Conservation (phyloP, 441 rosid genomes). For the Brassica balearica region DNA sequence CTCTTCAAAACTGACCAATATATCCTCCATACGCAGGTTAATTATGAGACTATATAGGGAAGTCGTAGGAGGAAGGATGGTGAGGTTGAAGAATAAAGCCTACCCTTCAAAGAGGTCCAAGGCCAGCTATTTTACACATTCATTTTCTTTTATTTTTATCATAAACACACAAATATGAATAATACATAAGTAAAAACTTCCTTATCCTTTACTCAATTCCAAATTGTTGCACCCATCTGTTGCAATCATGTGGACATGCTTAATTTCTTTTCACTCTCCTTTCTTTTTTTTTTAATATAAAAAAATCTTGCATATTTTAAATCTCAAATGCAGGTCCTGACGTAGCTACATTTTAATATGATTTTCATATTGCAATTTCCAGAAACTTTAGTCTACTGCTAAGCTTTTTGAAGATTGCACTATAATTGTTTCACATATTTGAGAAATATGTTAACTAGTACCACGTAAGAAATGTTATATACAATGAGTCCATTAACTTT, state of each 20-base stretch:
- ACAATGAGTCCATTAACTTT: background rate
- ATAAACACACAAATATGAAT: constrained; percentile 7
- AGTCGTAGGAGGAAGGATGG: constrained; percentile 39
- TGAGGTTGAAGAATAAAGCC: constrained; percentile 39
- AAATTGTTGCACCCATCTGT: constrained; percentile 41
- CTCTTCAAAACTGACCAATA: background rate
- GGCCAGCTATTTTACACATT: constrained; percentile 43
- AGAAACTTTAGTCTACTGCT: background rate
- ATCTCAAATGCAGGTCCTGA: constrained; percentile 7
- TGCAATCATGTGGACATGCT: constrained; percentile 25
- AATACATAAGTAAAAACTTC: constrained; percentile 31
- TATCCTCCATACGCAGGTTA: background rate
- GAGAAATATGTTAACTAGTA: background rate
- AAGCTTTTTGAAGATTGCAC: constrained; percentile 6
- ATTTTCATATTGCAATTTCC: constrained; percentile 8
- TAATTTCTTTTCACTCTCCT: constrained; percentile 16
- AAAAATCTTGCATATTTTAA: background rate
- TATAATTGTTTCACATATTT: background rate
- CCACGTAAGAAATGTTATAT: background rate
- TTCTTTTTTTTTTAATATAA: background rate
- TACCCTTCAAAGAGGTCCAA: constrained; percentile 35
- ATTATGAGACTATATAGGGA: constrained; percentile 17
- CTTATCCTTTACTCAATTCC: constrained; percentile 41
- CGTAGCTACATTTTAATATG: constrained; percentile 12
- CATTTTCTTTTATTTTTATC: constrained; percentile 2